Evolutionary conservation across 768 basidiomycete species (phyloP).

Genomic region (Clavulina sp.): DNA sequence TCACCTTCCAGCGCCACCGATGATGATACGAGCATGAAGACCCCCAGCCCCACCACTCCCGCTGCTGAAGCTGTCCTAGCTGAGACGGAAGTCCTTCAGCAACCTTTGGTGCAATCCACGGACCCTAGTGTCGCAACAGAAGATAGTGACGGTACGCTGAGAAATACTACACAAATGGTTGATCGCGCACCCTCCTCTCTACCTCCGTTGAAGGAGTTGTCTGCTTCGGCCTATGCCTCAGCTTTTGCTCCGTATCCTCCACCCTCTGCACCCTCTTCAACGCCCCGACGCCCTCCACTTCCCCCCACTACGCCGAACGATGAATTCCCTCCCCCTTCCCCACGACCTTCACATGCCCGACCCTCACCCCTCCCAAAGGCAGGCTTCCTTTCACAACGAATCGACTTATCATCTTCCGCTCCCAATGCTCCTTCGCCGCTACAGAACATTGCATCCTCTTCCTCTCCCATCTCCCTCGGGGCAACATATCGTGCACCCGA

Average conservation of each 20-base stretch:
- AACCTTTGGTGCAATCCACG: too few species aligned
- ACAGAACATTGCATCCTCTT: background rate
- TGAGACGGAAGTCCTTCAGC: too few species aligned
- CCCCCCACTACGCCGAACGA: slow-evolving; percentile 11
- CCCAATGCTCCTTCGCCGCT: background rate
- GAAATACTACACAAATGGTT: too few species aligned
- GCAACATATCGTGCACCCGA: slow-evolving; percentile 26
- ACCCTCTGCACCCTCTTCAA: background rate
- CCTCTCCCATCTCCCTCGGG: slow-evolving; percentile 9
- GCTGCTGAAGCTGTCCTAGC: too few species aligned
- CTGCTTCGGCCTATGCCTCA: too few species aligned
- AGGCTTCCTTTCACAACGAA: background rate
- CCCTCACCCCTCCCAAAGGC: background rate
- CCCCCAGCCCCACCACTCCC: too few species aligned
- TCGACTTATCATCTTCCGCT: background rate
- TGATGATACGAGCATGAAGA: too few species aligned
- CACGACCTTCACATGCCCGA: slow-evolving; percentile 9
- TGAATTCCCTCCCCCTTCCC: slow-evolving; percentile 19
- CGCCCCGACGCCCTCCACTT: slow-evolving; percentile 5
- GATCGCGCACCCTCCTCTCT: too few species aligned
- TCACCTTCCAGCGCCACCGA: too few species aligned
- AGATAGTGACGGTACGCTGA: too few species aligned
- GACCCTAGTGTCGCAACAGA: too few species aligned
- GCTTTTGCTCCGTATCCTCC: background rate
- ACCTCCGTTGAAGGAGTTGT: too few species aligned